Evolutionary conservation across 2,329 filamentous ascomycete genomes (phyloP).

Genomic region (Fusarium sp.): DNA sequence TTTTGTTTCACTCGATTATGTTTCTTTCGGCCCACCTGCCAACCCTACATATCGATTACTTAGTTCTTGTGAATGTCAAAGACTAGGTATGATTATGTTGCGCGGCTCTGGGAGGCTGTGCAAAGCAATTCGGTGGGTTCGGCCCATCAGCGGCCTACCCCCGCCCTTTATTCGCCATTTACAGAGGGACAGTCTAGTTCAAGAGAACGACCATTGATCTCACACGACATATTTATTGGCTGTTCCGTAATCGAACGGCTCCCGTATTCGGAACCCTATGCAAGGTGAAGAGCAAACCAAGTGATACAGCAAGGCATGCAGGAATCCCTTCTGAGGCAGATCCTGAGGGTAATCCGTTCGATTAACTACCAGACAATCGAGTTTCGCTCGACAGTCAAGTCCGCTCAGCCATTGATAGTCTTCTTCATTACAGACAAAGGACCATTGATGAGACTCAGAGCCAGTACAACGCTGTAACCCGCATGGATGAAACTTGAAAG

Average conservation of each 20-base stretch:
- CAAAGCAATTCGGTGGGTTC: slow-evolving; percentile 11
- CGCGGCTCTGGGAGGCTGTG: slow-evolving; percentile 45
- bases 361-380: background rate
- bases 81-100: background rate
- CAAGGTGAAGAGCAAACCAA: background rate
- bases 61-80: slow-evolving; percentile 2
- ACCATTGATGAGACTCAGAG: background rate
- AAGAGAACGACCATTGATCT: background rate
- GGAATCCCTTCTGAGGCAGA: background rate
- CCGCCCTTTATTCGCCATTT: background rate
- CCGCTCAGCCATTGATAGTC: background rate
- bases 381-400: background rate
- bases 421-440: background rate
- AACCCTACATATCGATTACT: background rate
- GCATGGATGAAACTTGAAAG: slow-evolving; percentile 13
- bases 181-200: background rate
- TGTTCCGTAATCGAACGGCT: slow-evolving; percentile 19
- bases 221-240: slow-evolving; percentile 18
- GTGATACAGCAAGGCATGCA: background rate
- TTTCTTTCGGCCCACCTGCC: background rate
- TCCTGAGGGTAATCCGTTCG: background rate
- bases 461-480: too few relatives aligned
- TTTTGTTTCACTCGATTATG: background rate
- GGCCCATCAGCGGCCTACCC: background rate
- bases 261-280: background rate